Percentiles rank a stretch among this genome's conserved stretches.
These are phyloP conservation scores for Trichophyton verrucosum DNA, from an alignment of 2,329 filamentous ascomycete species.

Conservation along the genomic window DNA sequence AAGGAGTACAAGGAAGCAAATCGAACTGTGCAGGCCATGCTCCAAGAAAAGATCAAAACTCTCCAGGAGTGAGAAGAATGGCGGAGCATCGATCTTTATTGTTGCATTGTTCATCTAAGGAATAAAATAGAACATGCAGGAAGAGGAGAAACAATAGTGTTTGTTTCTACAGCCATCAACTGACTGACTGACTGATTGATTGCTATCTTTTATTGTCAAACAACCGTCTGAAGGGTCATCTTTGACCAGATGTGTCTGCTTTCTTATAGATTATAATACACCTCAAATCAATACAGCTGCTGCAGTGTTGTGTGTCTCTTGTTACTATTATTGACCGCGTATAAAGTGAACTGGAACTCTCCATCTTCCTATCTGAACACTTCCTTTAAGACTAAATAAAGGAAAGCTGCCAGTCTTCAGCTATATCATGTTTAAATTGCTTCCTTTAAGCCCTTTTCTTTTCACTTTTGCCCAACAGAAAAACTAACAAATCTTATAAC, in stretches of 20 bases:
- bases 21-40: background rate
- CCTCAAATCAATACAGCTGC: too few species aligned
- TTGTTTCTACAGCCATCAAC: too few species aligned
- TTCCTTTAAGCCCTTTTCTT: background rate
- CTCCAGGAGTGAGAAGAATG: background rate
- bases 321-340: too few species aligned
- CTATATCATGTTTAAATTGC: background rate
- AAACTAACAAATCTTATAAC: background rate
- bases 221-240: background rate
- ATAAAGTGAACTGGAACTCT: background rate
- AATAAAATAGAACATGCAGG: background rate
- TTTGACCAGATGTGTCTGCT: too few species aligned
- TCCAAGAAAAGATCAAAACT: slow-evolving; percentile 1
- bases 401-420: background rate
- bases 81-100: background rate
- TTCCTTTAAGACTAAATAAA: background rate
- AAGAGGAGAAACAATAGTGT: background rate
- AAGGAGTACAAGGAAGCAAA: slow-evolving; percentile 7
- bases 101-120: background rate
- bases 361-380: background rate
- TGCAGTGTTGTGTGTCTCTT: too few species aligned
- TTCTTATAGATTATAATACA: too few species aligned
- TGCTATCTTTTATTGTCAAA: background rate
- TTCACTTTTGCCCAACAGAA: background rate
- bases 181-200: background rate